These are phyloP conservation scores for Plasmopara muralis DNA, from an alignment of 352 stramenopile genomes.

Conservation along the genomic window DNA sequence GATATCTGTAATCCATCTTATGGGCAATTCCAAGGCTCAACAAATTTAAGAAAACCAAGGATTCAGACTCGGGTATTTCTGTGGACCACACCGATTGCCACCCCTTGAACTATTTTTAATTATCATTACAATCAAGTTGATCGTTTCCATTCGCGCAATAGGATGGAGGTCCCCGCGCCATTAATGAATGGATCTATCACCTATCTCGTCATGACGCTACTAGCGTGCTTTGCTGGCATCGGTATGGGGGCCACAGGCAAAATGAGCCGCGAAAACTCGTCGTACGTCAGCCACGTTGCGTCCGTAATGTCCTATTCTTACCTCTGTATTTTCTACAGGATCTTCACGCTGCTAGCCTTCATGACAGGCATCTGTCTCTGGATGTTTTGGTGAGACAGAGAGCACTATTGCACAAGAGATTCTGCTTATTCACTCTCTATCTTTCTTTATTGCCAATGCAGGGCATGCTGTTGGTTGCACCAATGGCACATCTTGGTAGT, in stretches of 20 bases:
- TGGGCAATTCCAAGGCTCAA: too few species aligned
- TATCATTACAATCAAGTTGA: too few species aligned
- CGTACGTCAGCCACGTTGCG: conserved; percentile 44
- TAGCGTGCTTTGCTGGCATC: conserved; percentile 71
- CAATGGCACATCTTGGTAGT: conserved; percentile 87
- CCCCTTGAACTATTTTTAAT: too few species aligned
- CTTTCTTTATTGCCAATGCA: conserved; percentile 23
- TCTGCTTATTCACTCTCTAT: neutral
- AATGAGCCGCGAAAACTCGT: conserved; percentile 78
- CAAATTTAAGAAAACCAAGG: too few species aligned
- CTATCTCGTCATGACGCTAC: conserved; percentile 81
- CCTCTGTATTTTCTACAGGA: conserved; percentile 26
- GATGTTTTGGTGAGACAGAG: conserved; percentile 73
- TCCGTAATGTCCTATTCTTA: neutral
- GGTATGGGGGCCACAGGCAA: conserved; percentile 75
- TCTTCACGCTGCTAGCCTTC: conserved; percentile 76
- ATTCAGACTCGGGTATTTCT: too few species aligned
- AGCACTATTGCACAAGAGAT: neutral
- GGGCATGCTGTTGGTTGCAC: conserved; percentile 86
- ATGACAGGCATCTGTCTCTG: conserved; percentile 82
- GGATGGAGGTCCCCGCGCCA: conserved; percentile 71
- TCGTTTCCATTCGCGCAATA: conserved; percentile 12
- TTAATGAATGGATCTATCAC: conserved; percentile 78
- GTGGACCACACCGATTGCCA: too few species aligned
- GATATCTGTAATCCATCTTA: too few species aligned